These are phyloP conservation scores for Talaromyces sp. DNA, from an alignment of 2,329 filamentous ascomycete genomes.

Conservation along the genomic window DNA sequence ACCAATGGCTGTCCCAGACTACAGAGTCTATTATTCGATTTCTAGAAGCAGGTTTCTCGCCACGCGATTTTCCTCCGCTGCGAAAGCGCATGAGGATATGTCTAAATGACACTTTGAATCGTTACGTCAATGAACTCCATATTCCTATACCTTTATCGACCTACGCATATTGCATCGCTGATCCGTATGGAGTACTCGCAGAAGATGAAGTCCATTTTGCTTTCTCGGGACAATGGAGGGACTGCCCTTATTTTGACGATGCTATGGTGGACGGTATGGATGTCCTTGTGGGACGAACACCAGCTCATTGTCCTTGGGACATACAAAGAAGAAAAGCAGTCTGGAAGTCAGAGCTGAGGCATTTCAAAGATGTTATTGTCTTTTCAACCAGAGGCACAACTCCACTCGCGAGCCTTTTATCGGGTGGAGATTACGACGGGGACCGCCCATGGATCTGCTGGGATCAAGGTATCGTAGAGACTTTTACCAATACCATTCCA, in stretches of 20 bases:
- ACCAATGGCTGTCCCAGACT: slow-evolving; percentile 35
- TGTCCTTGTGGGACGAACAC: slow-evolving; percentile 55
- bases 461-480: slow-evolving; percentile 51
- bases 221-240: slow-evolving; percentile 48
- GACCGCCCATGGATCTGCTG: slow-evolving; percentile 60
- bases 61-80: slow-evolving; percentile 40
- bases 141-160: slow-evolving; percentile 52
- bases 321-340: slow-evolving; percentile 54
- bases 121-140: slow-evolving; percentile 45
- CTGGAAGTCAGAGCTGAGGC: slow-evolving; percentile 49
- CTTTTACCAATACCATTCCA: slow-evolving; percentile 53
- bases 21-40: slow-evolving; percentile 37
- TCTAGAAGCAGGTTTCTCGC: slow-evolving; percentile 47
- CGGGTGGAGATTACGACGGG: slow-evolving; percentile 64
- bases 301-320: slow-evolving; percentile 56
- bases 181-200: slow-evolving; percentile 50
- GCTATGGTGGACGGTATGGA: slow-evolving; percentile 47
- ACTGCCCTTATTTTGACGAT: slow-evolving; percentile 39
- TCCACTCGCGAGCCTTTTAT: slow-evolving; percentile 57
- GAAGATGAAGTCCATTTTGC: slow-evolving; percentile 55
- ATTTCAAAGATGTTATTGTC: slow-evolving; percentile 56
- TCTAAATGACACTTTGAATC: slow-evolving; percentile 39
- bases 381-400: slow-evolving; percentile 52
- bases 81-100: slow-evolving; percentile 39
- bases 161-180: slow-evolving; percentile 55